Evolutionary conservation across 495 filamentous ascomycete species (phyloP).

Genomic region (Lasiosphaeria miniovina): DNA sequence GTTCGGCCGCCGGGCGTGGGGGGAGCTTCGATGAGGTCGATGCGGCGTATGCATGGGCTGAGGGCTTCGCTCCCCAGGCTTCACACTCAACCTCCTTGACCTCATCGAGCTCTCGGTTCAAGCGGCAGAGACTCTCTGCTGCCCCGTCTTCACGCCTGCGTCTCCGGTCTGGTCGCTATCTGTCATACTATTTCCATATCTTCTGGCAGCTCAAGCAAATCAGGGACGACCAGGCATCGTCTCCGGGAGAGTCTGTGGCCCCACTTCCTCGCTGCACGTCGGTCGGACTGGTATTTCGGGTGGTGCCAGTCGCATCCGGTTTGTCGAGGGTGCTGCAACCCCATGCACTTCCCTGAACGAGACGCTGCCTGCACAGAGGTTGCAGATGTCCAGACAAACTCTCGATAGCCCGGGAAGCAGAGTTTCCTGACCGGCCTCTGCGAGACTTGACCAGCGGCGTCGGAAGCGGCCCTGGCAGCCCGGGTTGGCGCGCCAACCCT

Average conservation of each 20-base stretch:
- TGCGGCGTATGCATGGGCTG: neutral
- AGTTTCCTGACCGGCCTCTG: neutral
- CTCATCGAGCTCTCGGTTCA: too few species aligned
- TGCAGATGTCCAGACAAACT: neutral
- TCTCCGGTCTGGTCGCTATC: too few species aligned
- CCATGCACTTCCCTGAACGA: neutral
- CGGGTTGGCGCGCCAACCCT: neutral
- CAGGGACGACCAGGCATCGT: too few species aligned
- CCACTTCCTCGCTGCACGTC: neutral
- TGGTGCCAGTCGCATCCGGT: slow-evolving; percentile 11
- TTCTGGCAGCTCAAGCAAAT: too few species aligned
- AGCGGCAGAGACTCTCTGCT: too few species aligned
- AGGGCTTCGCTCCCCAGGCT: too few species aligned
- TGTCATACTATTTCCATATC: too few species aligned
- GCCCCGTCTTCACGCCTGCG: too few species aligned
- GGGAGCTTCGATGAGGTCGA: neutral
- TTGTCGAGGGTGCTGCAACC: neutral
- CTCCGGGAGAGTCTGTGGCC: neutral
- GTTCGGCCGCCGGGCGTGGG: slow-evolving; percentile 18
- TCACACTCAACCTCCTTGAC: too few species aligned
- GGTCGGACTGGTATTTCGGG: slow-evolving; percentile 9
- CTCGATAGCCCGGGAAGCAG: slow-evolving; percentile 4
- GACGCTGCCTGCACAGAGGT: neutral
- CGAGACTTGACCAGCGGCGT: slow-evolving; percentile 4
- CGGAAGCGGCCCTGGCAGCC: slow-evolving; percentile 9